Evolutionary conservation across 495 filamentous ascomycete genomes (phyloP).

Genomic region (Aspergillus diversus): DNA sequence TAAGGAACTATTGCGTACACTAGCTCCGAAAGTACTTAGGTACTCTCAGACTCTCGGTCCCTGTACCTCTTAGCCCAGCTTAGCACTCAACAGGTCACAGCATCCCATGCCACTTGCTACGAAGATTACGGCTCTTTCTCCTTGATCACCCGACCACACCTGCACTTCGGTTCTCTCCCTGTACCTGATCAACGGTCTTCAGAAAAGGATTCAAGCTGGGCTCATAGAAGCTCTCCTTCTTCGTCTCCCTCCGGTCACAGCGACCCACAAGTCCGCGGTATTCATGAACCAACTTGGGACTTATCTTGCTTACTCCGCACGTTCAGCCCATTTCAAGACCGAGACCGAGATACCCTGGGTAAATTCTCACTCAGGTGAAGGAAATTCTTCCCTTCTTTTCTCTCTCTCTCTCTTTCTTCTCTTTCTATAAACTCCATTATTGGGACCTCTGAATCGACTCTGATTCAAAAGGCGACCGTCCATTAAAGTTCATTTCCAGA

Average conservation of each 20-base stretch:
- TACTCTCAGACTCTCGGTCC: not conserved
- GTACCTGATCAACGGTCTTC: constrained; percentile 2
- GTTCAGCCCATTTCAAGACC: not conserved
- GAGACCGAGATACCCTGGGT: constrained; percentile 6
- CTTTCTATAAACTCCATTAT: not conserved
- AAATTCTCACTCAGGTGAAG: not conserved
- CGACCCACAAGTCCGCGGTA: not conserved
- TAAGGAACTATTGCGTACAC: no score
- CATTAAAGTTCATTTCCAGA: not conserved
- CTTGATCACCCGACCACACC: constrained; percentile 23
- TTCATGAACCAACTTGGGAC: constrained; percentile 4
- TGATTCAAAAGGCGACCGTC: not conserved
- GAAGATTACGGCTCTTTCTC: constrained; percentile 7
- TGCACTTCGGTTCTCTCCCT: not conserved
- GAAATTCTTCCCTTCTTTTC: no score
- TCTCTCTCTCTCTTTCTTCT: not conserved
- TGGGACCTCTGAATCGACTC: not conserved
- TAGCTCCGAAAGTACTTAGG: no score
- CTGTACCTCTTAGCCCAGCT: no score
- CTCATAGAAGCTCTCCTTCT: not conserved
- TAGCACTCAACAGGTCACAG: constrained; percentile 11
- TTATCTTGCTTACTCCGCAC: constrained; percentile 17
- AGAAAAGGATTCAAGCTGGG: not conserved
- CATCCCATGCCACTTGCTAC: not conserved
- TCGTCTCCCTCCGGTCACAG: not conserved